These are phyloP conservation scores for Ganoderma resinaceum DNA, from an alignment of 1,284 basidiomycete species.

Conservation along the genomic window DNA sequence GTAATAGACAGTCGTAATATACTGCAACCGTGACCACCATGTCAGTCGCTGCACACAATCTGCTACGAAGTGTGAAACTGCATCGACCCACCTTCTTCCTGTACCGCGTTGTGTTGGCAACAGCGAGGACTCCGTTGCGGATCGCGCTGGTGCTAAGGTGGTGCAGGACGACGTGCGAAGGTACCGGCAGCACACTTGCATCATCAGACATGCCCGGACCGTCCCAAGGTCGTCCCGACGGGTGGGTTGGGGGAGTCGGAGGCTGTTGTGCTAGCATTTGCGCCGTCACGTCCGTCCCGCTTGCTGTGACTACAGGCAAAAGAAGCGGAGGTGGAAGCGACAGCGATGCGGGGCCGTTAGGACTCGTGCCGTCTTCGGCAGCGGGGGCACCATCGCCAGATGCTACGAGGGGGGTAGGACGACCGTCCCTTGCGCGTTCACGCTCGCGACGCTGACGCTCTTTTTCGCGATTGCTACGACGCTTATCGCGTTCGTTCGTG, in stretches of 20 bases:
- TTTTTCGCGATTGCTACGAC: slow-evolving; percentile 26
- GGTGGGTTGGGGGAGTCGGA: slow-evolving; percentile 24
- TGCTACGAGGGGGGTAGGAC: slow-evolving; percentile 38
- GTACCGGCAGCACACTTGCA: slow-evolving; percentile 91
- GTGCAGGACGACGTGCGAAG: slow-evolving; percentile 94
- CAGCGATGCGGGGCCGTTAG: slow-evolving; percentile 14
- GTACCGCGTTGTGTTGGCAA: slow-evolving; percentile 94
- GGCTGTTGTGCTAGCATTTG: slow-evolving; percentile 30
- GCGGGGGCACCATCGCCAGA: slow-evolving; percentile 19
- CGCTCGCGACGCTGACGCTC: slow-evolving; percentile 33
- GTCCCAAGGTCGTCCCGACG: slow-evolving; percentile 37
- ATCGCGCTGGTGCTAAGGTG: slow-evolving; percentile 97
- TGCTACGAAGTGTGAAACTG: neutral
- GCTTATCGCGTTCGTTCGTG: slow-evolving; percentile 30
- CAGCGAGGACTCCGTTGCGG: slow-evolving; percentile 91
- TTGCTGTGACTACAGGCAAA: slow-evolving; percentile 51
- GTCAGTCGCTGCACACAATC: slow-evolving; percentile 20
- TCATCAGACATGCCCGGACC: slow-evolving; percentile 77
- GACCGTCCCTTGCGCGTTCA: slow-evolving; percentile 33
- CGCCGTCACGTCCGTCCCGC: slow-evolving; percentile 47
- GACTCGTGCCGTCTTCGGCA: slow-evolving; percentile 20
- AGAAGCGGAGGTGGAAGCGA: slow-evolving; percentile 30
- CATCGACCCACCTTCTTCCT: slow-evolving; percentile 78
- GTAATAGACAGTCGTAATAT: slow-evolving; percentile 74
- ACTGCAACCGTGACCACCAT: slow-evolving; percentile 44